Percentiles rank a stretch among this genome's conserved stretches.
phyloP scores from a whole-genome alignment of 73 alveolate species.

The Paramecium biaurelia region DNA sequence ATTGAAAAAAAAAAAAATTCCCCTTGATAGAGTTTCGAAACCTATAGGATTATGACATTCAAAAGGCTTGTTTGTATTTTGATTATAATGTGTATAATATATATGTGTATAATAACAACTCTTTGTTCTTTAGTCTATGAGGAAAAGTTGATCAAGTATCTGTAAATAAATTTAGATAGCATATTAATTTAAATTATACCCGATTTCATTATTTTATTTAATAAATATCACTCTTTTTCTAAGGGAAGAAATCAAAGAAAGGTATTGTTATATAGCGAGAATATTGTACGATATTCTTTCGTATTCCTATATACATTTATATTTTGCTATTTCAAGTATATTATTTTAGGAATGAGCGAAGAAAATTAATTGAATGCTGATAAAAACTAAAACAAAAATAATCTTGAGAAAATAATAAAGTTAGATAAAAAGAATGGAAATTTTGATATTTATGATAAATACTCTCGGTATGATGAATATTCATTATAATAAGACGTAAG shows the following conservation, averaged over 20 bases:
- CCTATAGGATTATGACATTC: background rate
- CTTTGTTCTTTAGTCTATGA: background rate
- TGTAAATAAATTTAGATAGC: background rate
- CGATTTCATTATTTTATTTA: conserved; percentile 13
- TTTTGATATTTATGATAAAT: conserved; percentile 53
- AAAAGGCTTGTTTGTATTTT: background rate
- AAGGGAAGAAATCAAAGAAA: background rate
- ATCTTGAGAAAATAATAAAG: conserved; percentile 46
- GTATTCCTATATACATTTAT: background rate
- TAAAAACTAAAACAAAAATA: conserved; percentile 46
- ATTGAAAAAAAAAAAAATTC: background rate
- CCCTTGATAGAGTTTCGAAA: background rate
- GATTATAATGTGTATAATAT: background rate
- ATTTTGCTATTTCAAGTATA: background rate
- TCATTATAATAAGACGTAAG: background rate
- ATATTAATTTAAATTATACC: background rate
- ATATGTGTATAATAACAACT: background rate
- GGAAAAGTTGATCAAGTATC: background rate
- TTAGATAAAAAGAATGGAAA: conserved; percentile 56
- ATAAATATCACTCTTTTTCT: background rate
- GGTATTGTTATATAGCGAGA: background rate
- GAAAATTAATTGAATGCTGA: conserved; percentile 26
- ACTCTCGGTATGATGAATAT: background rate
- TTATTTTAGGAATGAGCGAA: conserved; percentile 40
- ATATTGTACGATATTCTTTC: background rate